A percentile compares a stretch with the other conserved stretches of the same genome.
Conservation (phyloP, 352 stramenopile genomes). For the Saprolegnia parasitica region DNA sequence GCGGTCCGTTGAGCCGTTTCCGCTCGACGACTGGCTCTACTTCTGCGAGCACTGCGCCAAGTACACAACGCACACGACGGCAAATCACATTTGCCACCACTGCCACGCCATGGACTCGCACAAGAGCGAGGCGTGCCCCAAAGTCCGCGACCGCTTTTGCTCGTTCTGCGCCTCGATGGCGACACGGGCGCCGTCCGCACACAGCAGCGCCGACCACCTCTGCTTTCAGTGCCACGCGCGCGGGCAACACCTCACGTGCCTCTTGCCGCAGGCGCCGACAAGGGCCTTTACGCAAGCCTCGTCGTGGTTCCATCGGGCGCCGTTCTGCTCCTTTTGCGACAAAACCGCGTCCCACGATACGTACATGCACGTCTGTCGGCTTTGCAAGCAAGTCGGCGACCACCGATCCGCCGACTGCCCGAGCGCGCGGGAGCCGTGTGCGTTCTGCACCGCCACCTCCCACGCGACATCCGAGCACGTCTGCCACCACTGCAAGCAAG, state of each 20-base stretch:
- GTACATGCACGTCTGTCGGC: slow-evolving; percentile 55
- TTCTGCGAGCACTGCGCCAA: slow-evolving; percentile 6
- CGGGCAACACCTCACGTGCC: slow-evolving; percentile 17
- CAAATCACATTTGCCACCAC: slow-evolving; percentile 14
- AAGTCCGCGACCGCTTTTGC: background rate
- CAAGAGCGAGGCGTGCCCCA: slow-evolving; percentile 3
- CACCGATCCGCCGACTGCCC: slow-evolving; percentile 66
- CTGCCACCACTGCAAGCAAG: slow-evolving; percentile 14
- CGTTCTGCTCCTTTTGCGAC: slow-evolving; percentile 57
- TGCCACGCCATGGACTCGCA: slow-evolving; percentile 17
- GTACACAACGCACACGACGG: slow-evolving; percentile 18
- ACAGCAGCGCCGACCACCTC: slow-evolving; percentile 11
- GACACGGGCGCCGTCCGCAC: background rate
- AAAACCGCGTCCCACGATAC: slow-evolving; percentile 50
- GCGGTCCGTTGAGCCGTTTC: slow-evolving; percentile 38
- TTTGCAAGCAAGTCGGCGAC: slow-evolving; percentile 52
- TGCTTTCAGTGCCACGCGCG: slow-evolving; percentile 18
- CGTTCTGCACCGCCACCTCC: slow-evolving; percentile 11
- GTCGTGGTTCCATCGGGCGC: slow-evolving; percentile 31
- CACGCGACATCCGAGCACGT: background rate
- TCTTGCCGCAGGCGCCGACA: slow-evolving; percentile 5
- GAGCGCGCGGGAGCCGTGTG: slow-evolving; percentile 30
- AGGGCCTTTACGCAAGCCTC: slow-evolving; percentile 6
- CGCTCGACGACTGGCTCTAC: slow-evolving; percentile 27
- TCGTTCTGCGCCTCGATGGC: slow-evolving; percentile 8